Conservation (phyloP, 2,329 filamentous ascomycete genomes). For the Colletotrichum falcatum region DNA sequence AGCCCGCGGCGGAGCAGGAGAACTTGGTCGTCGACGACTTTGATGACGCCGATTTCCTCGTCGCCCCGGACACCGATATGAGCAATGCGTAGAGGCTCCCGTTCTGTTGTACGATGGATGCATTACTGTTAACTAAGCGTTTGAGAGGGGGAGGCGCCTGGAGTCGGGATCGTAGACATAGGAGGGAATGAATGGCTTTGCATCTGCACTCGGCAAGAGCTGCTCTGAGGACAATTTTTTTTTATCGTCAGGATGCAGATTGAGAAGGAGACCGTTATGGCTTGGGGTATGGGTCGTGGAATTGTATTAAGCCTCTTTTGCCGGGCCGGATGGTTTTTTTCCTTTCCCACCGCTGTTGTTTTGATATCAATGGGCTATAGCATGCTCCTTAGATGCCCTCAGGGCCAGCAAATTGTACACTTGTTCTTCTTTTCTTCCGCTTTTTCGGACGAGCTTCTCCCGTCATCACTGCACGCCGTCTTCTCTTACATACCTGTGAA, state of each 20-base stretch:
- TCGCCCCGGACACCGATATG: constrained; percentile 59
- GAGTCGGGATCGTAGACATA: constrained; percentile 14
- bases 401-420: constrained; percentile 22
- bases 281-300: not conserved
- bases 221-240: constrained; percentile 41
- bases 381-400: constrained; percentile 1
- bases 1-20: constrained; percentile 55
- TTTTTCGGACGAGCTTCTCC: not conserved
- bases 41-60: constrained; percentile 76
- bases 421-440: not conserved
- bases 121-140: not conserved
- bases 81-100: constrained; percentile 45
- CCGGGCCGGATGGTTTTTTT: not conserved
- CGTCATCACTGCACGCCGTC: not conserved
- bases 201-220: constrained; percentile 43
- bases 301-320: constrained; percentile 13
- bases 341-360: constrained; percentile 18
- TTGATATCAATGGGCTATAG: constrained; percentile 33
- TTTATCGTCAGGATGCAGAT: constrained; percentile 1
- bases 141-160: constrained; percentile 24
- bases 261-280: not conserved
- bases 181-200: constrained; percentile 1
- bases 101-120: constrained; percentile 30
- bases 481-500: constrained; percentile 59
- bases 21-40: constrained; percentile 69